A percentile compares a stretch with the other conserved stretches of the same genome.
Evolutionary conservation across 2,329 filamentous ascomycete species (phyloP).

Genomic region (Rhynchosporium graminicola): DNA sequence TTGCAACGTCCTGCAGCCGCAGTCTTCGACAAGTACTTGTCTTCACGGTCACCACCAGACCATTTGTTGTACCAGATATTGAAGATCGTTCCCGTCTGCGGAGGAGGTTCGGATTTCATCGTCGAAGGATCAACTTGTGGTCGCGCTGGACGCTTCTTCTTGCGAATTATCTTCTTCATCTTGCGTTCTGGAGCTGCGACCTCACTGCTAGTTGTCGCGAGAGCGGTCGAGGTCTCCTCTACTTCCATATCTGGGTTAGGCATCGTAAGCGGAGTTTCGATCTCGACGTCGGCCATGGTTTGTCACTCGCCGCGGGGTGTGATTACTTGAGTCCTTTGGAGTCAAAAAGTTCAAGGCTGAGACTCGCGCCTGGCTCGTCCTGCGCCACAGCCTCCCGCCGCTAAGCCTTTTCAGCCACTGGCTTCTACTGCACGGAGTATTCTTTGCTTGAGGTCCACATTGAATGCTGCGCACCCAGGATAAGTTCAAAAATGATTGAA

Average conservation of each 20-base stretch:
- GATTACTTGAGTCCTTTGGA: constrained; percentile 11
- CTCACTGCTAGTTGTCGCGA: constrained; percentile 36
- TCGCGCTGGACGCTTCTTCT: constrained; percentile 85
- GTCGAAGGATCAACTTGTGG: constrained; percentile 86
- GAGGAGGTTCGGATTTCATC: constrained; percentile 80
- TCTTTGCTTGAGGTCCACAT: too few relatives aligned
- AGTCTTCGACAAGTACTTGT: constrained; percentile 82
- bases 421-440: neutral
- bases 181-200: constrained; percentile 48
- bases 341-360: constrained; percentile 21
- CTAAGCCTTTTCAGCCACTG: neutral
- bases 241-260: constrained; percentile 20
- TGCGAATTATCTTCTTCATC: constrained; percentile 88
- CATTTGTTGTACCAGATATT: constrained; percentile 99
- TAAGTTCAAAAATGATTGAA: too few relatives aligned
- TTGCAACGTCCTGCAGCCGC: constrained; percentile 85
- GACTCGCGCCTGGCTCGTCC: neutral
- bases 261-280: constrained; percentile 31
- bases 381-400: constrained; percentile 7
- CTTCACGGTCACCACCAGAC: constrained; percentile 92
- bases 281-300: constrained; percentile 36
- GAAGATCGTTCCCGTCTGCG: constrained; percentile 92
- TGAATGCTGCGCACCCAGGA: too few relatives aligned
- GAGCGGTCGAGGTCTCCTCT: constrained; percentile 30
- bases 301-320: constrained; percentile 21